phyloP scores from a whole-genome alignment of 169 alveolate species.

The Eimeria praecox region DNA sequence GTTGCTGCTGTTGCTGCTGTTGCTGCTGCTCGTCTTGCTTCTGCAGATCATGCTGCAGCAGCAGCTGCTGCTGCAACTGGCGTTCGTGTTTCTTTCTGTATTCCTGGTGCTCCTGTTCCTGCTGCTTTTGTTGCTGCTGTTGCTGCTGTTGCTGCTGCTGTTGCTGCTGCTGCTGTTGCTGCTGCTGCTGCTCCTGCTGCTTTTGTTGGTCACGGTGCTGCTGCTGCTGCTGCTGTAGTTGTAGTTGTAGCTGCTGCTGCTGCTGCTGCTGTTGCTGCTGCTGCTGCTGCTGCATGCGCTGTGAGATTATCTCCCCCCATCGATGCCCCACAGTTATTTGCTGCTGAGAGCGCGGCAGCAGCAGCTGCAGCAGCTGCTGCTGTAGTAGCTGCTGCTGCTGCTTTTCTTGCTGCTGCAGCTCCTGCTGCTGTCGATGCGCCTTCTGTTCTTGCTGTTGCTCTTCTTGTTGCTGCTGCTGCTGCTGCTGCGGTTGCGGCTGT shows the following conservation, averaged over 20 bases:
- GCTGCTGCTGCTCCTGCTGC: background rate
- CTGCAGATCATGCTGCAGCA: no score
- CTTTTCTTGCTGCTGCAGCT: no score
- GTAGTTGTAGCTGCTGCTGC: background rate
- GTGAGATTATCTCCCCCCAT: background rate
- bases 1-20: constrained; percentile 4
- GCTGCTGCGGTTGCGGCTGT: no score
- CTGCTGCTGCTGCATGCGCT: background rate
- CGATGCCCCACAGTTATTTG: background rate
- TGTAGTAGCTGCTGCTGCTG: background rate
- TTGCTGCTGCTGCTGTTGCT: background rate
- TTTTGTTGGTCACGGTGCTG: no score
- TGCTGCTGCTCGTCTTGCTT: constrained; percentile 8
- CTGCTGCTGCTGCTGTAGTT: background rate
- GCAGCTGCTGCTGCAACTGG: constrained; percentile 28
- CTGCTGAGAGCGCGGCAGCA: background rate
- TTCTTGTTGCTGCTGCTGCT: no score
- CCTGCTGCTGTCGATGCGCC: no score
- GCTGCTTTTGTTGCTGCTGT: background rate
- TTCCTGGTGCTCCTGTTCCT: background rate
- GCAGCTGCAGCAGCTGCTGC: background rate
- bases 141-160: background rate
- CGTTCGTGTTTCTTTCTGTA: background rate
- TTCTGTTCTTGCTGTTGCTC: no score
- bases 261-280: constrained; percentile 29